Evolutionary conservation across 2,329 filamentous ascomycete genomes (phyloP).

Genomic region (Fusarium sp.): DNA sequence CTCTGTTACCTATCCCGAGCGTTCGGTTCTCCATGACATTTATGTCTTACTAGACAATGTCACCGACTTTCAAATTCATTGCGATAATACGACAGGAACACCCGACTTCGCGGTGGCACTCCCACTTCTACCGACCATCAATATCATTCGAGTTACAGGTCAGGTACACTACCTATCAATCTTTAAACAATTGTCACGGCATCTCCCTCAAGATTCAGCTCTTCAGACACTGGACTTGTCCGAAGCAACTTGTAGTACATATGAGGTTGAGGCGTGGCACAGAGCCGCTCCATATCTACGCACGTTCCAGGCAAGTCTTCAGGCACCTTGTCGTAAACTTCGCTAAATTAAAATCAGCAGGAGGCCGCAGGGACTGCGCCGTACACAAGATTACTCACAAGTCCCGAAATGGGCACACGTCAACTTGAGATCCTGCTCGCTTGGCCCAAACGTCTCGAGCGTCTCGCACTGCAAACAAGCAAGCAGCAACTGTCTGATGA

Average conservation of each 20-base stretch:
- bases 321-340: neutral
- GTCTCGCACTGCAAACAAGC: neutral
- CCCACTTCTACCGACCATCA: neutral
- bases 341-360: neutral
- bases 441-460: neutral
- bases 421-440: neutral
- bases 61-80: neutral
- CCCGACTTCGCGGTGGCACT: neutral
- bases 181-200: neutral
- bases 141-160: neutral
- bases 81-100: too few species aligned
- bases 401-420: neutral
- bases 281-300: neutral
- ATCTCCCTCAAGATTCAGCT: neutral
- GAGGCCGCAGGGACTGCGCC: neutral
- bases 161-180: neutral
- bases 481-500: neutral
- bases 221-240: neutral
- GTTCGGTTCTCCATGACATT: neutral
- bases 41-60: neutral
- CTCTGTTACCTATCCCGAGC: neutral
- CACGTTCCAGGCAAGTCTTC: neutral
- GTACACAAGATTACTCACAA: neutral
- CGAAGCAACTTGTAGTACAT: neutral
- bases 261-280: neutral